Evolutionary conservation across 768 basidiomycete genomes (phyloP), one percentile per base, ranked within the genome.

Genomic region (Pleurotus eryngii): DNA sequence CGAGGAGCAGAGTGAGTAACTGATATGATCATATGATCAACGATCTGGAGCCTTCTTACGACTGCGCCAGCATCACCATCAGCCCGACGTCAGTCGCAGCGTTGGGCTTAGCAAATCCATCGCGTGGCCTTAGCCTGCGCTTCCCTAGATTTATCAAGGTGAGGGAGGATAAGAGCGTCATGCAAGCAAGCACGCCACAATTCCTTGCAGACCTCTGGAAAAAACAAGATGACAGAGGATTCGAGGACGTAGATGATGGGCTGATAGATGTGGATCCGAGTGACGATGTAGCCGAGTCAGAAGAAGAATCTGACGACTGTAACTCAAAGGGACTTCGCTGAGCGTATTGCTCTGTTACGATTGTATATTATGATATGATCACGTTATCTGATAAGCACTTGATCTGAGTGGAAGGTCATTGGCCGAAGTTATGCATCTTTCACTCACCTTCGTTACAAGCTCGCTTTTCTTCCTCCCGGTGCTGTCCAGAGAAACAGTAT

Each of bases 71-170:
- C 65, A 81, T 95, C 61, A 93, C 93, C 2, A 72, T 92, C 59
- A 93, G 92, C 45, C 94, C 93, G 0, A 84, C 93, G 14, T 95
- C 93, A 20, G 72, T 87, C 4, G 93, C 93, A 15, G 93, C 90
- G 0, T 74, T 80, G 55, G 85, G 86, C 5, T 66, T 86, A 18
- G 75, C 84, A 5, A 76, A 76, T 6, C 61, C 69, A 15, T 63
- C 64, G 50, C 78, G 87, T 24, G 95, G 95, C 4, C 74, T 95
- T 27, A 90, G 89, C 63, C 70, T 96, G 11, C 86, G 95, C 11
- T 97, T 97, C 69, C 95, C 95, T 42, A 80, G 94, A 37, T 96
- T 95, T 72, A 77, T 95, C 56, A 81, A 78, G 58, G 64, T 82
- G 5, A 76, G 90, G 22, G 84, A 86, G 8, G 94, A 95, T 70